Conservation (phyloP, 1,139 yeast genomes). For the Kodamaea anthophila region DNA sequence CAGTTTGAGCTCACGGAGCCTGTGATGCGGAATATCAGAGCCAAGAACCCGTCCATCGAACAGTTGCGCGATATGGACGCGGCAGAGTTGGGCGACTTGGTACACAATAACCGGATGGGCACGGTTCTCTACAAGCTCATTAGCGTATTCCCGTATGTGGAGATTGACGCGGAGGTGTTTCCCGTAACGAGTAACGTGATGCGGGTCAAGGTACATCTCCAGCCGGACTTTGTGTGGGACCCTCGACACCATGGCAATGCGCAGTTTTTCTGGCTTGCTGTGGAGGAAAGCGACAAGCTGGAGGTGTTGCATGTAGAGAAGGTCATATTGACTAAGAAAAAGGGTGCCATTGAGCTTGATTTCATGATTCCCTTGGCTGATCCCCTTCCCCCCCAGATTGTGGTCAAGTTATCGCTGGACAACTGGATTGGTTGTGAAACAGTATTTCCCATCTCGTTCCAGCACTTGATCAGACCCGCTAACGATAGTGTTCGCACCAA, state of each 20-base stretch:
- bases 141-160: constrained; percentile 68
- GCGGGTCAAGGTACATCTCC: constrained; percentile 66
- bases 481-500: constrained; percentile 84
- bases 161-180: constrained; percentile 74
- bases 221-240: constrained; percentile 84
- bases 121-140: constrained; percentile 51
- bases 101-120: constrained; percentile 78
- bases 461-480: constrained; percentile 82
- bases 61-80: constrained; percentile 67
- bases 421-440: constrained; percentile 87
- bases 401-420: constrained; percentile 75
- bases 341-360: constrained; percentile 65
- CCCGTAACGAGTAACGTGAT: constrained; percentile 87
- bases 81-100: constrained; percentile 80
- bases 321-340: constrained; percentile 58
- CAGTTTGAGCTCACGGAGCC: constrained; percentile 79
- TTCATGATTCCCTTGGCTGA: constrained; percentile 89
- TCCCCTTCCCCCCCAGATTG: constrained; percentile 83
- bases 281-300: constrained; percentile 76
- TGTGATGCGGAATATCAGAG: constrained; percentile 55
- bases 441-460: constrained; percentile 75
- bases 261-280: constrained; percentile 88
- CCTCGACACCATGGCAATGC: constrained; percentile 72
- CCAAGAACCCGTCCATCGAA: constrained; percentile 64
- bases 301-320: constrained; percentile 79